A percentile compares a stretch with the other conserved stretches of the same genome.
Evolutionary conservation across 306 rosid species (phyloP).

Genomic region (Elaeagnus macrophylla): DNA sequence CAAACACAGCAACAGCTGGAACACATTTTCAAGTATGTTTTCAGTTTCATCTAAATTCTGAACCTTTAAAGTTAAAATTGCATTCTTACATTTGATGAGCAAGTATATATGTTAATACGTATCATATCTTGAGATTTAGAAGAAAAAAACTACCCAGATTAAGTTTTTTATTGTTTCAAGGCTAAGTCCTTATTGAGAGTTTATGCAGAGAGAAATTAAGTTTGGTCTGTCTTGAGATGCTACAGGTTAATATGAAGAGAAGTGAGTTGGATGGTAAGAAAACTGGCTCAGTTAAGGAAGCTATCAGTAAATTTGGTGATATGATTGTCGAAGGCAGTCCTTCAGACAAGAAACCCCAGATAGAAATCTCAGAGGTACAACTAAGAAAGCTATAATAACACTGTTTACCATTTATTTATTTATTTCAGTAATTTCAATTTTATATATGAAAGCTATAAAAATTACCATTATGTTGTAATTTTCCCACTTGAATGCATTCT

Average conservation of each 20-base stretch:
- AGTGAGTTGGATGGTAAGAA: conserved; percentile 29
- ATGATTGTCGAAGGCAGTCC: conserved; percentile 27
- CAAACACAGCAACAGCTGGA: too few relatives aligned
- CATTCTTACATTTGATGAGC: too few relatives aligned
- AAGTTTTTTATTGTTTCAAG: too few relatives aligned
- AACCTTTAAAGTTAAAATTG: too few relatives aligned
- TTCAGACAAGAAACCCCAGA: conserved; percentile 31
- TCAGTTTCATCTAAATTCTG: too few relatives aligned
- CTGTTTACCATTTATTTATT: conserved; percentile 2
- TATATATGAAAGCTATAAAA: too few relatives aligned
- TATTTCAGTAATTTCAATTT: not conserved
- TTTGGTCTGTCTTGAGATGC: not conserved
- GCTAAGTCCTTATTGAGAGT: not conserved
- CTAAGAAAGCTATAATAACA: conserved; percentile 2
- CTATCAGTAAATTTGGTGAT: conserved; percentile 44
- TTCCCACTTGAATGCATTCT: conserved; percentile 1
- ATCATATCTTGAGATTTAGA: too few relatives aligned
- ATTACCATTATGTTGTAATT: not conserved
- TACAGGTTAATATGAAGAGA: conserved; percentile 47
- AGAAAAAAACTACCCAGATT: too few relatives aligned
- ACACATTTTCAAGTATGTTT: too few relatives aligned
- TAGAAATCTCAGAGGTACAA: conserved; percentile 43
- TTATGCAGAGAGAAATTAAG: not conserved
- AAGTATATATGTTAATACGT: too few relatives aligned
- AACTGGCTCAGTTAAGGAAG: conserved; percentile 49